Evolutionary conservation across 768 basidiomycete genomes (phyloP).

Genomic region (Pleurotus platypus): DNA sequence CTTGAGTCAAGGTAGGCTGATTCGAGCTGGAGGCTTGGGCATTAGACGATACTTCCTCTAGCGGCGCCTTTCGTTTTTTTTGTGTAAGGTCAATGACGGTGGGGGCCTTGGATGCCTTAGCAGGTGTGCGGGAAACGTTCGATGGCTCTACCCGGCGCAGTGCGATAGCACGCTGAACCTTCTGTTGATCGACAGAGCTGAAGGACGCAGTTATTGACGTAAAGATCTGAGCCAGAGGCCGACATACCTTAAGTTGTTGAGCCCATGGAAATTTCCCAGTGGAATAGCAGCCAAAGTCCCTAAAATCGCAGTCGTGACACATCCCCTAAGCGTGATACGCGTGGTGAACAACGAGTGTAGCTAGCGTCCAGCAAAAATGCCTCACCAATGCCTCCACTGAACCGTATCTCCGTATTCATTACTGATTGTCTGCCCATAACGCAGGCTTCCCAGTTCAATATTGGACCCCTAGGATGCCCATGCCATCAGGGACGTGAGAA

Average conservation of each 20-base stretch:
- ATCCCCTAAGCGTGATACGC: conserved; percentile 48
- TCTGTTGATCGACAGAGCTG: conserved; percentile 60
- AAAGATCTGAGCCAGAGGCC: neutral
- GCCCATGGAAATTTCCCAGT: conserved; percentile 45
- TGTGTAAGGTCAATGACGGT: conserved; percentile 22
- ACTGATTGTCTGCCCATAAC: conserved; percentile 55
- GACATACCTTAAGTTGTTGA: conserved; percentile 46
- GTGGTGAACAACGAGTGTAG: neutral
- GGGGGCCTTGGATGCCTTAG: conserved; percentile 20
- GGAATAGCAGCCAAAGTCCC: conserved; percentile 39
- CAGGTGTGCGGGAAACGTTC: conserved; percentile 48
- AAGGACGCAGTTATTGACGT: neutral
- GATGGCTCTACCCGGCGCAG: conserved; percentile 48
- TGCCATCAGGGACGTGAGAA: neutral
- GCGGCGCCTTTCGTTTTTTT: conserved; percentile 42
- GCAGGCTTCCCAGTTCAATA: conserved; percentile 53
- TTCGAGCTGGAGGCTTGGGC: conserved; percentile 4
- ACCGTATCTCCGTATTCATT: conserved; percentile 57
- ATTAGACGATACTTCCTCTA: conserved; percentile 13
- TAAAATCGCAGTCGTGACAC: conserved; percentile 60
- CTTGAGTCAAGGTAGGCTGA: conserved; percentile 18
- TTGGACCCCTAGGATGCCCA: conserved; percentile 31
- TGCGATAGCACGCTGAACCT: conserved; percentile 57
- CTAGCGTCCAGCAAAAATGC: neutral
- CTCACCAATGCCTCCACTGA: conserved; percentile 77